These are phyloP conservation scores for Biscogniauxia mediterranea DNA, from an alignment of 2,329 filamentous ascomycete species.

Conservation along the genomic window DNA sequence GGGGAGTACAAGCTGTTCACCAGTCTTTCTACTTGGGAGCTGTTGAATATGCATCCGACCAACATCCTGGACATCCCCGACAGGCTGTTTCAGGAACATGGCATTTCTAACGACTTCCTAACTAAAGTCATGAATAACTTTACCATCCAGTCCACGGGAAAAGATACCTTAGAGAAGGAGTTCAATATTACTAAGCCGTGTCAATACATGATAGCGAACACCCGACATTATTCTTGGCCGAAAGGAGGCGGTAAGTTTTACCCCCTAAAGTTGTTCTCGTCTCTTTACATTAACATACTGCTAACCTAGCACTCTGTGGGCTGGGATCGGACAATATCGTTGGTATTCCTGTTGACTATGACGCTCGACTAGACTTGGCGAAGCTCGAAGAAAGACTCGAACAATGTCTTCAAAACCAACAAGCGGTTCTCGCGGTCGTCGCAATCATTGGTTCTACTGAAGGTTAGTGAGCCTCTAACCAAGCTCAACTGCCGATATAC, in stretches of 20 bases:
- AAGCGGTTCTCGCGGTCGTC: constrained; percentile 42
- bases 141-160: constrained; percentile 41
- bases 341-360: constrained; percentile 39
- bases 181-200: constrained; percentile 32
- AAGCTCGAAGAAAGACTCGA: constrained; percentile 34
- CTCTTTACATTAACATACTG: neutral
- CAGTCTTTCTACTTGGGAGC: constrained; percentile 40
- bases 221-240: constrained; percentile 49
- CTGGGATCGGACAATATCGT: constrained; percentile 43
- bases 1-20: constrained; percentile 36
- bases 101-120: constrained; percentile 39
- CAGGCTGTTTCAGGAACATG: constrained; percentile 36
- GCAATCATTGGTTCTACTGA: constrained; percentile 48
- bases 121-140: constrained; percentile 31
- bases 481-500: neutral
- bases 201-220: constrained; percentile 40
- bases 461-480: constrained; percentile 18
- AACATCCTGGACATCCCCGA: constrained; percentile 41
- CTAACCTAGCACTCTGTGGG: constrained; percentile 38
- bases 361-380: constrained; percentile 37
- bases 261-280: neutral
- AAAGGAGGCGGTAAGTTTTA: constrained; percentile 42
- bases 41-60: constrained; percentile 42
- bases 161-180: constrained; percentile 36
- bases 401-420: constrained; percentile 28